Base-by-base conservation (phyloP, 495 filamentous ascomycete species). In the Endocarpon pusillum region DNA sequence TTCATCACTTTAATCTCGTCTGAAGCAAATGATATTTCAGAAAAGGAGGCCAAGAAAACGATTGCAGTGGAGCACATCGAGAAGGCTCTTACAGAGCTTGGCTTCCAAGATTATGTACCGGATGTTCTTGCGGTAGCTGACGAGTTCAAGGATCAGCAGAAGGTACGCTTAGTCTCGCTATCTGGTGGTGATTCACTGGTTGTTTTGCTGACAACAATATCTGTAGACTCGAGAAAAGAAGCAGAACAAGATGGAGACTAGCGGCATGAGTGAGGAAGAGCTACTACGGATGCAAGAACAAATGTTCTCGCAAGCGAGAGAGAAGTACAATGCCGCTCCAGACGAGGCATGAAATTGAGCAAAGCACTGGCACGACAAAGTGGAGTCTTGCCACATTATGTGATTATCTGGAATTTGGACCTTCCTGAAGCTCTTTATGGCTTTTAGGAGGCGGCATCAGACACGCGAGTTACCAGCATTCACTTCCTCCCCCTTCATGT, bases 41-140 rank as follows among this genome's bases (percentile, higher is more conserved):
- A 97, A 56, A 92, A 87, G 47, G 89, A 97, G 42, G 78, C 84
- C 8, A 97, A 97, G 67, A 97, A 97, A 62, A 97, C 89, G 0
- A 97, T 97, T 36, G 86, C 85, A 0, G 85, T 79, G 43, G 89
- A 97, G 46, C 89, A 97, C 57, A 86, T 96, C 43, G 84, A 86
- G 44, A 82, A 83, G 47, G 91, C 91, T 3, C 62, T 97, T 24
- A 73, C 78, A 34, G 78, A 91, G 44, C 70, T 97, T 11, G 89
- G 87, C 0, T 97, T 94, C 48, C 63, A 71, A 11, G 86, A 94
- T 20, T 96, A 94, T 44, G 75, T 97, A 11, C 65, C 72, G 6
- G 79, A 83, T 32, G 81, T 96, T 2, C 55, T 89, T 23, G 78
- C 83, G 34, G 82, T 89, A 3, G 89, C 87, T 4, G 75, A 77